These are phyloP conservation scores for Claviceps sp. DNA, from an alignment of 2,329 filamentous ascomycete species.

Conservation along the genomic window DNA sequence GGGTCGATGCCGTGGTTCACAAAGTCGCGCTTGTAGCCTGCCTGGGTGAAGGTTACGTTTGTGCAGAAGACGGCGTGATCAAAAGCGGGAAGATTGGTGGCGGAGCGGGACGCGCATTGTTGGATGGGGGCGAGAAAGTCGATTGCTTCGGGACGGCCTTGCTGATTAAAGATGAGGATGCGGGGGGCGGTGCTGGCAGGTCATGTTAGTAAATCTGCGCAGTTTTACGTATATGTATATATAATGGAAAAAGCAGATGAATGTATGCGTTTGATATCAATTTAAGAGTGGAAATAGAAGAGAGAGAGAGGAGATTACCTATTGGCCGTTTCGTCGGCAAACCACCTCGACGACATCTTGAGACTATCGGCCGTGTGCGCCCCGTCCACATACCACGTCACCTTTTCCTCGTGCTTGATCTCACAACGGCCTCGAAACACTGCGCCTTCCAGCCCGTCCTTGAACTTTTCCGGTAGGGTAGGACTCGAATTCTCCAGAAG, in stretches of 20 bases:
- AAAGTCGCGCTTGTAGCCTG: slow-evolving; percentile 42
- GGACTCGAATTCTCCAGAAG: slow-evolving; percentile 13
- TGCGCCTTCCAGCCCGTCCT: slow-evolving; percentile 60
- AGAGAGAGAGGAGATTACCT: slow-evolving; percentile 12
- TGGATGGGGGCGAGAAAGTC: slow-evolving; percentile 38
- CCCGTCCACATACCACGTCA: slow-evolving; percentile 83
- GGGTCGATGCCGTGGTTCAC: slow-evolving; percentile 42
- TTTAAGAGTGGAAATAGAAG: neutral
- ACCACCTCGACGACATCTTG: slow-evolving; percentile 70
- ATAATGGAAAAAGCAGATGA: neutral
- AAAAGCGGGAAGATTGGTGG: slow-evolving; percentile 31
- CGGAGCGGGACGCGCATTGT: slow-evolving; percentile 18
- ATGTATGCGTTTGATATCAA: neutral
- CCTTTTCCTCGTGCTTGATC: slow-evolving; percentile 35
- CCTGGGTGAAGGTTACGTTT: slow-evolving; percentile 46
- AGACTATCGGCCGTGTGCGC: slow-evolving; percentile 90
- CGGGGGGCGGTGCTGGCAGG: slow-evolving; percentile 23
- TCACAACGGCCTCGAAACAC: slow-evolving; percentile 72
- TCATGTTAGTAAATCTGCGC: neutral
- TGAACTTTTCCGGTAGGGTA: slow-evolving; percentile 49
- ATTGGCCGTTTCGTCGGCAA: slow-evolving; percentile 38
- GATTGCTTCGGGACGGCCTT: slow-evolving; percentile 40
- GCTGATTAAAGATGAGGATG: slow-evolving; percentile 81
- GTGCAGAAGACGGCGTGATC: slow-evolving; percentile 72
- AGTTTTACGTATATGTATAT: neutral